Conservation (phyloP, 2,329 filamentous ascomycete species). For the Tolypocladium ophioglossoides region DNA sequence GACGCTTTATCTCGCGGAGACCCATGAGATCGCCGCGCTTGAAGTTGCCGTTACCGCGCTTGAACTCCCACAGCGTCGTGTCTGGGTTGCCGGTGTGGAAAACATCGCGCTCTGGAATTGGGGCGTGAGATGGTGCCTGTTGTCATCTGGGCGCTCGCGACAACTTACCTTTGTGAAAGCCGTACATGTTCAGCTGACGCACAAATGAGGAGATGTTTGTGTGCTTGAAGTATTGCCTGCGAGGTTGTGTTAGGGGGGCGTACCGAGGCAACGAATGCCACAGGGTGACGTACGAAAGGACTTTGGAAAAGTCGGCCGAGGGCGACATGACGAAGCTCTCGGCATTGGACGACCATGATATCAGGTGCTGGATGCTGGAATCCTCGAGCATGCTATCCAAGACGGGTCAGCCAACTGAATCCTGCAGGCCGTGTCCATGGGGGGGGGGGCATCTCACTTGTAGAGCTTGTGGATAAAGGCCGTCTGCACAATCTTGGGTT, state of each 20-base stretch:
- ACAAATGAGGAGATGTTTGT: conserved; percentile 99
- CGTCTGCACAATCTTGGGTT: conserved; percentile 95
- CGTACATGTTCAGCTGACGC: conserved; percentile 97
- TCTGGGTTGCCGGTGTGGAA: conserved; percentile 94
- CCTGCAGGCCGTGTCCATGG: background rate
- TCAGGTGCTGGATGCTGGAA: conserved; percentile 82
- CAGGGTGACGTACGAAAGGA: conserved; percentile 70
- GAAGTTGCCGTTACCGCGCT: conserved; percentile 94
- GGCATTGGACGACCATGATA: conserved; percentile 87
- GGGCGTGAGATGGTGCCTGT: background rate
- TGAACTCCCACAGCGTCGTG: conserved; percentile 95
- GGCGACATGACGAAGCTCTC: conserved; percentile 99
- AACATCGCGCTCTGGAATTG: conserved; percentile 75
- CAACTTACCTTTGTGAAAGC: conserved; percentile 85
- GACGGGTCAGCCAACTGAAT: background rate
- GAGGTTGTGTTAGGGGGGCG: conserved; percentile 3
- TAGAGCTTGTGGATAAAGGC: conserved; percentile 99
- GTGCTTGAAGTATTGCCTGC: conserved; percentile 96
- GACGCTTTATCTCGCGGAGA: conserved; percentile 86
- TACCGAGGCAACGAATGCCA: background rate
- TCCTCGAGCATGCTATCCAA: conserved; percentile 84
- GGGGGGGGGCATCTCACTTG: conserved; percentile 56
- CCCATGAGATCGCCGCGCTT: conserved; percentile 89
- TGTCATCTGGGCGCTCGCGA: background rate
- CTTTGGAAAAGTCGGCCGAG: conserved; percentile 94